Evolutionary conservation across 345 rosid genomes (phyloP).

Genomic region (Euphorbia tirucalli): DNA sequence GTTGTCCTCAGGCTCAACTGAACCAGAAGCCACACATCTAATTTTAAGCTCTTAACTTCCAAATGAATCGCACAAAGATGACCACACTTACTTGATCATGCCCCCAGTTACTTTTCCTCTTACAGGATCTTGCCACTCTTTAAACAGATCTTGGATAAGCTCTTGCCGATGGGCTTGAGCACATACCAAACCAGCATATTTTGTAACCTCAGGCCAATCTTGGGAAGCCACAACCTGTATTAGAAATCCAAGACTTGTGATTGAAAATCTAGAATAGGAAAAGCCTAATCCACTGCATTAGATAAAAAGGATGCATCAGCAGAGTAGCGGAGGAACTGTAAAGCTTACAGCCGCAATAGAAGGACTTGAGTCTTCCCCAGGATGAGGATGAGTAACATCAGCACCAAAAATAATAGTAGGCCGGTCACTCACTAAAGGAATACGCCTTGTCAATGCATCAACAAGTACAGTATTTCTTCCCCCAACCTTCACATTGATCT

Average conservation of each 20-base stretch:
- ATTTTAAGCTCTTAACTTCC: background rate
- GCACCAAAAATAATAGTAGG: slow-evolving; percentile 99
- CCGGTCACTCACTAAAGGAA: slow-evolving; percentile 90
- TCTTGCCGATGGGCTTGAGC: slow-evolving; percentile 99
- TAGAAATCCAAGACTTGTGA: background rate
- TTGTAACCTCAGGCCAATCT: slow-evolving; percentile 99
- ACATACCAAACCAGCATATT: slow-evolving; percentile 94
- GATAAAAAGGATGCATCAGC: background rate
- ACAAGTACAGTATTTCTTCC: slow-evolving; percentile 96
- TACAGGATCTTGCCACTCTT: slow-evolving; percentile 94
- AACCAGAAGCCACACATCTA: background rate
- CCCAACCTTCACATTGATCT: slow-evolving; percentile 98
- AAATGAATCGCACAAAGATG: background rate
- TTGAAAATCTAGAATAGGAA: background rate
- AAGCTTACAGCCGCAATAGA: slow-evolving; percentile 91
- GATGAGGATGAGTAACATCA: slow-evolving; percentile 99
- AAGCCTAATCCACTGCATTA: background rate
- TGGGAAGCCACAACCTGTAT: slow-evolving; percentile 96
- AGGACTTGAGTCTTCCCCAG: slow-evolving; percentile 99
- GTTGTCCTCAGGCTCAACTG: background rate
- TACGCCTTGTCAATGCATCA: slow-evolving; percentile 86
- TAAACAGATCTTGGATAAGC: slow-evolving; percentile 91
- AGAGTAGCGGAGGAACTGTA: background rate
- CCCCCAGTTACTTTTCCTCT: slow-evolving; percentile 92
- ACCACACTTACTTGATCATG: slow-evolving; percentile 75